phyloP scores from a whole-genome alignment of 2,329 filamentous ascomycete species.

The Exserohilum rostratum region DNA sequence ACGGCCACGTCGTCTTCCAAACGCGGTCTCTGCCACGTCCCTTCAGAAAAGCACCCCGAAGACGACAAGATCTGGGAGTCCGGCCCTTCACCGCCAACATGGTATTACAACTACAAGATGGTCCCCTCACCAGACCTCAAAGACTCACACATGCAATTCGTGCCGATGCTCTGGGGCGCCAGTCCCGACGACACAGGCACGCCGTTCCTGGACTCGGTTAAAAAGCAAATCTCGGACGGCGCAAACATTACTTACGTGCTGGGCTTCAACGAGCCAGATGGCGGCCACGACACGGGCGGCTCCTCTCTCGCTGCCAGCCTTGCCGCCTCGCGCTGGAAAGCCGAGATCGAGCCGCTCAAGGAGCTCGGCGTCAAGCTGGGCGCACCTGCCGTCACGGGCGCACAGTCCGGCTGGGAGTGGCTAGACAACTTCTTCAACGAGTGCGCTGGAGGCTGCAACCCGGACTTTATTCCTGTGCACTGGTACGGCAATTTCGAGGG shows the following conservation, averaged over 20 bases:
- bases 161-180: slow-evolving; percentile 81
- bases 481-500: slow-evolving; percentile 71
- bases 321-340: slow-evolving; percentile 73
- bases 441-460: slow-evolving; percentile 56
- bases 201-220: slow-evolving; percentile 67
- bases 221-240: slow-evolving; percentile 57
- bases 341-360: slow-evolving; percentile 72
- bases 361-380: slow-evolving; percentile 69
- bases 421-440: slow-evolving; percentile 68
- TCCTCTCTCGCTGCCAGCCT: slow-evolving; percentile 63
- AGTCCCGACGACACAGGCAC: slow-evolving; percentile 52
- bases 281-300: slow-evolving; percentile 61
- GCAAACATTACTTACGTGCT: slow-evolving; percentile 71
- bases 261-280: slow-evolving; percentile 82
- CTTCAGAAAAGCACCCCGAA: slow-evolving; percentile 58
- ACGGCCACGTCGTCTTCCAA: slow-evolving; percentile 60
- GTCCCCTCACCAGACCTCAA: slow-evolving; percentile 59
- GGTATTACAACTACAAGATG: slow-evolving; percentile 83
- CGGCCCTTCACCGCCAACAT: slow-evolving; percentile 66
- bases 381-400: slow-evolving; percentile 72
- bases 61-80: slow-evolving; percentile 72
- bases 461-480: slow-evolving; percentile 60
- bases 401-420: slow-evolving; percentile 67
- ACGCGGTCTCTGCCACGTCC: slow-evolving; percentile 74
- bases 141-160: slow-evolving; percentile 66